Evolutionary conservation across 2,329 filamentous ascomycete genomes (phyloP).

Genomic region (Tolypocladium tundrense): DNA sequence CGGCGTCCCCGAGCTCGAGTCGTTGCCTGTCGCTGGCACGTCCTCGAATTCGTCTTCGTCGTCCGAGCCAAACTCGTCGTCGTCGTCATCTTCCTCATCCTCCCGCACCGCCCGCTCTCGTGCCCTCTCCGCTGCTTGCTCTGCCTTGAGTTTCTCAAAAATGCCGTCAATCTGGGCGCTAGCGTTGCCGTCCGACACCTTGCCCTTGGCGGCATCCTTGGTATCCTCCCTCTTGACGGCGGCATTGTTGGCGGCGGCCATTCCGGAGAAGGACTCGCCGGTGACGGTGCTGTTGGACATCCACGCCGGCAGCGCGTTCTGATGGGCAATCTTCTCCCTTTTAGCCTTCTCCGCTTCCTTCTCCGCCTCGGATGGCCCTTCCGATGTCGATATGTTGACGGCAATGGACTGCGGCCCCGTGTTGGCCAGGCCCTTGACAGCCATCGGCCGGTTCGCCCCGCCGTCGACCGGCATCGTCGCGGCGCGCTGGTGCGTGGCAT

Average conservation of each 20-base stretch:
- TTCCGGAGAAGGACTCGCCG: slow-evolving; percentile 45
- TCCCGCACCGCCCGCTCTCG: slow-evolving; percentile 18
- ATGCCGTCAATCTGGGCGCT: slow-evolving; percentile 54
- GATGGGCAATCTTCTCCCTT: slow-evolving; percentile 54
- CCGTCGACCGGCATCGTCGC: slow-evolving; percentile 48
- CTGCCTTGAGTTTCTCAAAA: slow-evolving; percentile 55
- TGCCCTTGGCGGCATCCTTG: slow-evolving; percentile 31
- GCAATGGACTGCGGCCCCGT: slow-evolving; percentile 59
- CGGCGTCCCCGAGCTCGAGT: slow-evolving; percentile 21
- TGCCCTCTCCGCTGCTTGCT: slow-evolving; percentile 38
- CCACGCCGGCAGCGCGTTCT: slow-evolving; percentile 63
- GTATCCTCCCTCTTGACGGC: slow-evolving; percentile 30
- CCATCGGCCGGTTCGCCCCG: slow-evolving; percentile 46
- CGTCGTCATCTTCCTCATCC: slow-evolving; percentile 22
- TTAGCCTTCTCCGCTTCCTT: slow-evolving; percentile 53
- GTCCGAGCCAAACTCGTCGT: slow-evolving; percentile 22
- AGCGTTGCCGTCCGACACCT: slow-evolving; percentile 37
- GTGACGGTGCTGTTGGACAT: slow-evolving; percentile 62
- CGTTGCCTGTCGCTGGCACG: slow-evolving; percentile 28
- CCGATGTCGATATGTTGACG: slow-evolving; percentile 56
- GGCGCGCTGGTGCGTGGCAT: slow-evolving; percentile 55
- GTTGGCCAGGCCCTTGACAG: slow-evolving; percentile 58
- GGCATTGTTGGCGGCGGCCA: slow-evolving; percentile 7
- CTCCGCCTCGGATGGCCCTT: slow-evolving; percentile 57
- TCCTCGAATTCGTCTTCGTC: slow-evolving; percentile 40